Base-by-base conservation (phyloP, 2,329 filamentous ascomycete species). In the Monilinia fructigena region DNA sequence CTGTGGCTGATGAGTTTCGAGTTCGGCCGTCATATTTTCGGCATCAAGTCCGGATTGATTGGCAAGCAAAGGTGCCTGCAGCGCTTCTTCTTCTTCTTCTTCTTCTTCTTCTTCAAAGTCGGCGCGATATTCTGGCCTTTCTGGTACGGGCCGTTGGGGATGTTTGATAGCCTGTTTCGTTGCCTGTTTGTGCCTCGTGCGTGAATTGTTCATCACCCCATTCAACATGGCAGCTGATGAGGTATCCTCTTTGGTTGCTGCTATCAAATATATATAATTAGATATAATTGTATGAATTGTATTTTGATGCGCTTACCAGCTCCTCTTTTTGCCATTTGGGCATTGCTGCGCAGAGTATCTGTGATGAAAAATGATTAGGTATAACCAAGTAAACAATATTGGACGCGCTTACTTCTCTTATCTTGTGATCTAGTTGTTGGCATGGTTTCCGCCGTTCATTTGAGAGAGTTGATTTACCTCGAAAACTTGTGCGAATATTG, bases 1-100 rank as follows among this genome's bases (percentile, higher is more conserved):
- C 42, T 40, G 38, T 63, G 20, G 45, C 16, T 55, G 52, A 38
- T 12, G 40, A 42, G 14, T 55, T 31, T 54, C 35, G 38, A 63
- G 61, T 31, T 63, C 48, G 4, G 16, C 26, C 35, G 48, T 63
- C 35, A 63, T 55, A 6, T 63, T 28, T 16, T 63, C 61, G 18
- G 40, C 23, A 11, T 63, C 52, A 0, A 50, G 6, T 8, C 35
- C 61, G 35, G 61, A 63, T 35, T 42, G 48, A 40, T 63, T 55
- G 16, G 11, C 26, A 48, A 28, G 38, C 12, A 63, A 18, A 5
- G 55, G 60, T 54, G 18, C 50, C 7, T 23, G n/a, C n/a, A 63
- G n/a, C 23, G 23, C 42, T 23, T 47, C 31, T 5, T 23, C 53
- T 12, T 38, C 53, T 0, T n/a, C 20, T 23, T 60, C 56, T 26